Conservation (phyloP, 768 basidiomycete species). For the Serendipita sp. region DNA sequence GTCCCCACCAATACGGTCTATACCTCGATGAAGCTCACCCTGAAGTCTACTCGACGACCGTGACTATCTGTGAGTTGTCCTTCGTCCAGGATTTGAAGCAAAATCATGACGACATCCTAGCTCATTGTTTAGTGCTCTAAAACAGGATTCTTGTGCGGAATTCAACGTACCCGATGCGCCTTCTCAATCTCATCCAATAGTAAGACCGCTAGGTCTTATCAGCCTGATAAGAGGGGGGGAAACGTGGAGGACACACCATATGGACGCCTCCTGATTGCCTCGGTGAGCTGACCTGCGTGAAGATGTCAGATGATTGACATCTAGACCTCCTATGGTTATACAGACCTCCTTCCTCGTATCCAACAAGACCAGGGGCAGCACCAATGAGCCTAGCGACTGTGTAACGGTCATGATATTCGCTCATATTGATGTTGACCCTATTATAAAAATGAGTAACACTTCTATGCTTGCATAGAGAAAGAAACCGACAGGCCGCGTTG, state of each 20-base stretch:
- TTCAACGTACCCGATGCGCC: constrained; percentile 52
- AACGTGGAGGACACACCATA: constrained; percentile 26
- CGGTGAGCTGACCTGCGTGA: constrained; percentile 42
- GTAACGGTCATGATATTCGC: constrained; percentile 89
- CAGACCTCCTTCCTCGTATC: constrained; percentile 51
- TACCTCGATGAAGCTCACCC: constrained; percentile 25
- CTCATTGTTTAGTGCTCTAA: not conserved
- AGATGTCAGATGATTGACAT: too few species aligned
- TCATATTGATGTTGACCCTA: constrained; percentile 89
- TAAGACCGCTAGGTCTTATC: constrained; percentile 32
- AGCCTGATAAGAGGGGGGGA: not conserved
- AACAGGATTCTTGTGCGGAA: not conserved
- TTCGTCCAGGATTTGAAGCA: constrained; percentile 84
- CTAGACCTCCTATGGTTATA: not conserved
- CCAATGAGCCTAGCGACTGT: constrained; percentile 84
- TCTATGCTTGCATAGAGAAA: too few species aligned
- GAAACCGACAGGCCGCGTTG: constrained; percentile 58
- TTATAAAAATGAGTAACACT: not conserved
- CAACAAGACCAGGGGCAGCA: constrained; percentile 83
- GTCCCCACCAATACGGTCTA: not conserved
- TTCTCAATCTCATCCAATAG: constrained; percentile 55
- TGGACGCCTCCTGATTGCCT: constrained; percentile 46
- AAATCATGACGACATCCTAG: constrained; percentile 74
- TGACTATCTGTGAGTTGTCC: constrained; percentile 82
- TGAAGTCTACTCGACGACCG: constrained; percentile 84